phyloP scores from a whole-genome alignment of 1,284 basidiomycete species.

The Ganoderma resinaceum region DNA sequence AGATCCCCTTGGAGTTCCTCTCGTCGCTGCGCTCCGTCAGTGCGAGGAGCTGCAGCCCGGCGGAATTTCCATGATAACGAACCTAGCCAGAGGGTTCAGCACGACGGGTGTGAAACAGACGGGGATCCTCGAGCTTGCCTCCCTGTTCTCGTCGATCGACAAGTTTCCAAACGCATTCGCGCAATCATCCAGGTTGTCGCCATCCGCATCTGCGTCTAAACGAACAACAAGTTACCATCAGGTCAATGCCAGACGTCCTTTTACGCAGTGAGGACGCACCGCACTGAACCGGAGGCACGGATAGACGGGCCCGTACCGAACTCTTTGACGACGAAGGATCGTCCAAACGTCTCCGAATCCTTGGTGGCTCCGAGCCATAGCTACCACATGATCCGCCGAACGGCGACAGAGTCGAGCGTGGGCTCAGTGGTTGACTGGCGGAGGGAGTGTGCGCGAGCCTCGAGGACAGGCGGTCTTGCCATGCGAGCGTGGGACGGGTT shows the following conservation, averaged over 20 bases:
- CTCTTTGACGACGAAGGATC: background rate
- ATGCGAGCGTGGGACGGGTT: slow-evolving; percentile 72
- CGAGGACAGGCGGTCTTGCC: slow-evolving; percentile 73
- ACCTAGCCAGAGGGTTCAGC: slow-evolving; percentile 51
- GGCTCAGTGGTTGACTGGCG: slow-evolving; percentile 33
- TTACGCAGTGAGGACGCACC: background rate
- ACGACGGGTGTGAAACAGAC: background rate
- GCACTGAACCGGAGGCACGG: background rate
- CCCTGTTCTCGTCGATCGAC: slow-evolving; percentile 82
- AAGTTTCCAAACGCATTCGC: slow-evolving; percentile 75
- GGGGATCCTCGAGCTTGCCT: slow-evolving; percentile 40
- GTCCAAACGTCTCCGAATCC: slow-evolving; percentile 14
- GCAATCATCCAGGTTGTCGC: slow-evolving; percentile 52
- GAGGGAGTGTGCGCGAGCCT: slow-evolving; percentile 13
- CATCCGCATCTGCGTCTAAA: slow-evolving; percentile 15
- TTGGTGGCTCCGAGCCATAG: slow-evolving; percentile 7
- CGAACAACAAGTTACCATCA: background rate
- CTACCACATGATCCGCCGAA: background rate
- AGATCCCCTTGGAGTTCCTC: slow-evolving; percentile 73
- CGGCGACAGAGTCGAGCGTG: background rate
- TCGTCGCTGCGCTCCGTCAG: slow-evolving; percentile 66
- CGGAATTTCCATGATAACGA: slow-evolving; percentile 76
- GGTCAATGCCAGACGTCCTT: background rate
- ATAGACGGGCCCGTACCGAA: background rate
- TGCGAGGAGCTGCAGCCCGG: slow-evolving; percentile 78